Evolutionary conservation across 176 grass and related monocot genomes (phyloP), one percentile per base, ranked within the genome.

Genomic region (Leersia perrieri): DNA sequence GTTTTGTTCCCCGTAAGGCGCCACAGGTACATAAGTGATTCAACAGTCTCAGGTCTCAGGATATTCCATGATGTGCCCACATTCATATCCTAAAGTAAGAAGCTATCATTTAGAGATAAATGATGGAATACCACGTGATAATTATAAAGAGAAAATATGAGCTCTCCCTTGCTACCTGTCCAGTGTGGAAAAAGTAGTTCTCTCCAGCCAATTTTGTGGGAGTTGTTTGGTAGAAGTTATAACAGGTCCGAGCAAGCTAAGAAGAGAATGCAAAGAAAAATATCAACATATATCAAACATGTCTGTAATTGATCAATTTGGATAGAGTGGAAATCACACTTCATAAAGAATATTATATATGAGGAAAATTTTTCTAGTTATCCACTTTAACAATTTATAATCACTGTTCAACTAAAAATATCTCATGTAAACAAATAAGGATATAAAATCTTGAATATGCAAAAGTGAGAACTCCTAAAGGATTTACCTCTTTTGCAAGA

Each of bases 1-100:
- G 88, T 99, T 90, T 96, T 96, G 69, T 99, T 89, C 70, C 97
- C 97, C 11, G 97, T 99, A 35, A 99, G 47, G 45, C 97, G 92
- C 87, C 89, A 99, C 22, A 99, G 82, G 58, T 99, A 99, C 97
- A 96, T 80, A 9, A 99, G 92, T 73, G 93, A 99, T 66, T 99
- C 97, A 1, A 99, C 85, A 62, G 97, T 99, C 87, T 99, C 97
- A 5, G 97, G 97, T 91, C 97, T 93, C 63, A 99, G 60, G 62
- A 99, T 99, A 88, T 99, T 99, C 93, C 97, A 99, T 29, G 97
- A 99, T n/a, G 97, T 99, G 66, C 97, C 97, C 68, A 99, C 93
- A 32, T 65, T 82, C 97, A 99, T 91, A 89, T 99, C 97, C 97
- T 99, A 65, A 22, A 72, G 13, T 63, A 58, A 16, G 34, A 76